Percentiles rank a stretch among this genome's conserved stretches.
Conservation (phyloP, 345 rosid species). For the Murraya koenigii region DNA sequence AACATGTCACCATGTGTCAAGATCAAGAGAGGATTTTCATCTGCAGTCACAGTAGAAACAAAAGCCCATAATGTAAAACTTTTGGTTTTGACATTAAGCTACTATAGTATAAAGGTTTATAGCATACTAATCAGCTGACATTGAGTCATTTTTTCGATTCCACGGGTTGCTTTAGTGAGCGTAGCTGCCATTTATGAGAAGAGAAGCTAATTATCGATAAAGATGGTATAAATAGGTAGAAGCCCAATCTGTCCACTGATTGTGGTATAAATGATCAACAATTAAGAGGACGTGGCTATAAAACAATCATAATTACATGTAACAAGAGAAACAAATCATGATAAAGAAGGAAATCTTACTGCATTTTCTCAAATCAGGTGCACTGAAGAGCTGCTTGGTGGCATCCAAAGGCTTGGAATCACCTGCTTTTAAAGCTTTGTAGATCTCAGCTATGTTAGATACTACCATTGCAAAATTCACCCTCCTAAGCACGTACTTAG, state of each 20-base stretch:
- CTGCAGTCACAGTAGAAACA: slow-evolving; percentile 21
- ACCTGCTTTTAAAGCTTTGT: slow-evolving; percentile 38
- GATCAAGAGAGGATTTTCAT: slow-evolving; percentile 52
- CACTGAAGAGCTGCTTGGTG: slow-evolving; percentile 37
- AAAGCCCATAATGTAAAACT: not conserved
- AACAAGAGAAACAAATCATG: not conserved
- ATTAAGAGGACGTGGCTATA: no score
- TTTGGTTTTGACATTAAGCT: not conserved
- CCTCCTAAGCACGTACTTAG: slow-evolving; percentile 43
- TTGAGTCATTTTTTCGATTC: not conserved
- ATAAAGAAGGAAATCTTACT: slow-evolving; percentile 33
- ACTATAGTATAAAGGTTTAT: not conserved
- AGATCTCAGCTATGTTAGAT: slow-evolving; percentile 44
- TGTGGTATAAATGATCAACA: no score
- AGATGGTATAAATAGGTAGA: no score
- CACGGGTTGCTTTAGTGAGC: not conserved
- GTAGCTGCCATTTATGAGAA: not conserved
- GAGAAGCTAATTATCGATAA: not conserved
- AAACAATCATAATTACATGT: not conserved
- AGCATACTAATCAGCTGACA: not conserved
- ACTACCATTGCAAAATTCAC: slow-evolving; percentile 54
- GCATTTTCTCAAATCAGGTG: slow-evolving; percentile 43
- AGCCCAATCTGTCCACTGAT: no score
- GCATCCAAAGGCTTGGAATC: slow-evolving; percentile 45
- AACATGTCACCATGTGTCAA: slow-evolving; percentile 61